Base-by-base conservation (phyloP, 1,139 yeast genomes). In the Magnusiomyces clavatus region DNA sequence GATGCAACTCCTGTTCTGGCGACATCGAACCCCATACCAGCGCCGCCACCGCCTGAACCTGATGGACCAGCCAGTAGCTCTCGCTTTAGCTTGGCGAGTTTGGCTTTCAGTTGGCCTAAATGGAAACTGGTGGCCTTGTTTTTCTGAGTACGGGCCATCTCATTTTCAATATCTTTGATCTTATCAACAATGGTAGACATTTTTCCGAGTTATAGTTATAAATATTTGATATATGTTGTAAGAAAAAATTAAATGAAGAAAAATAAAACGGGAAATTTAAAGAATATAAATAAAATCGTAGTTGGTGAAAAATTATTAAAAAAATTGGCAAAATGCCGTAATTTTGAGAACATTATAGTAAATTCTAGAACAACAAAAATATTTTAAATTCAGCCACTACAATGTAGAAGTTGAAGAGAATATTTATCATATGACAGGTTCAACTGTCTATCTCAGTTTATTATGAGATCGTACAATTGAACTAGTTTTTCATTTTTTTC, bases 1-100 rank as follows among this genome's bases (percentile, higher is more conserved):
- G 95, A 82, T 5, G 97, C 97, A 10, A 86, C 96, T 71, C 98
- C 98, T 0, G 97, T 90, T 69, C 97, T 80, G 12, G 96, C 95
- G 43, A 94, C 98, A 72, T 92, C 99, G 70, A 92, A 92, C 4
- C 98, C 98, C 24, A 79, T 80, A 60, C 83, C 82, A 51, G 88
- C 92, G 47, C 84, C 90, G 54, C 95, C 95, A 48, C 96, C 96
- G 42, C 97, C 95, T 47, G 84, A 77, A 1, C 87, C 77, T 29
- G 85, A 69, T 6, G 90, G 76, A 57, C 89, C 95, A 12, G 95
- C 82, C 58, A 92, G 75, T 54, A 92, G 77, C 66, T 94, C 98
- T 65, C 97, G 80, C 74, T 95, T 86, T 62, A 92, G 77, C 66
- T 90, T 90, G 51, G 99, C 98, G 51, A 94, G 74, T 66, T 92